Base-by-base conservation (phyloP, 768 basidiomycete genomes). In the Rhodotorula babjevae region DNA sequence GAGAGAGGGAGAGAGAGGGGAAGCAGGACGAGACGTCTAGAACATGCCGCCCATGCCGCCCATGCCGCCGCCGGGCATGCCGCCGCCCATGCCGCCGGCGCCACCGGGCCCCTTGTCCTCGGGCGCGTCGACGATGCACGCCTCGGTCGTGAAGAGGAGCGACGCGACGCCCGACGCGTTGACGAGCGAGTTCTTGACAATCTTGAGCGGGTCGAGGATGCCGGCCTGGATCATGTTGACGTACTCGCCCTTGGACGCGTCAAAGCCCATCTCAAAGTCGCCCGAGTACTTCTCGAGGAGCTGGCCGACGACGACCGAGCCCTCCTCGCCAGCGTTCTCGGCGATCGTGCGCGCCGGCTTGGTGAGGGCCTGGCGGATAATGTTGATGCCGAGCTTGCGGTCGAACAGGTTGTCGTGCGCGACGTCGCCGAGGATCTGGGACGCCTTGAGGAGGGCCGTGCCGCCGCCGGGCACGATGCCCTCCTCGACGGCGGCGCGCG, bases 401-500 rank as follows among this genome's bases (percentile, higher is more conserved):
- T 98, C 95, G 79, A 98, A 98, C 29, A 72, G 56, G 90, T 97
- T 97, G 81, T 84, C 82, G 1, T 90, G 92, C 29, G 86, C 81
- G 79, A 98, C 87, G 53, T 88, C 84, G 77, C 86, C 87, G 59
- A 93, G 87, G 69, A 89, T 84, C 50, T 90, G 84, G 36, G 86
- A 87, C 7, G 92, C 91, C 82, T 93, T 92, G 68, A 74, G 68
- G 53, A 76, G 65, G 25, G 95, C 94, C 46, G 92, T 88, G 81
- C 94, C 94, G 79, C 95, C 95, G 57, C 95, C 95, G 64, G 95
- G 95, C 47, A 98, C 89, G 79, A 97, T 96, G 80, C 95, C 95
- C 82, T 99, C 94, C 83, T 97, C 95, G 44, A 98, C 95, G 58
- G 95, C 93, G 36, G 95, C 95, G 53, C 95, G 90, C 9, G 95